Percentiles rank a stretch among this genome's conserved stretches.
Evolutionary conservation across 2,329 filamentous ascomycete genomes (phyloP).

Genomic region (Aspergillus sp.): DNA sequence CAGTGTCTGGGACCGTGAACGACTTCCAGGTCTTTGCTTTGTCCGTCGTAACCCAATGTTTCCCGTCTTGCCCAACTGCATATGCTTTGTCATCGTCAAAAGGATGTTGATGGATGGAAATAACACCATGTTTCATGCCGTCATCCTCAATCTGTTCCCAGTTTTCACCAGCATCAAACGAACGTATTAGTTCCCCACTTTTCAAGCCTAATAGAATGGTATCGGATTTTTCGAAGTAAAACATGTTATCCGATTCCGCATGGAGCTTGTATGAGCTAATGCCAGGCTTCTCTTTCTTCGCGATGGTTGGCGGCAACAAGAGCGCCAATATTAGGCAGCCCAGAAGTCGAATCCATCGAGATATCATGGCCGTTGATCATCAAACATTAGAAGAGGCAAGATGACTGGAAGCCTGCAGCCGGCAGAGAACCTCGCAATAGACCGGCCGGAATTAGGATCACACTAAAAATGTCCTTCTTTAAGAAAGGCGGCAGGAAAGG

Average conservation of each 20-base stretch:
- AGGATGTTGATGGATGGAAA: slow-evolving; percentile 71
- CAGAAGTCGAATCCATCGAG: slow-evolving; percentile 48
- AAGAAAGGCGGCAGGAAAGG: neutral
- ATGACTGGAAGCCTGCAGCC: neutral
- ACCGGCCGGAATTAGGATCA: neutral
- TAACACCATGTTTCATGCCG: slow-evolving; percentile 46
- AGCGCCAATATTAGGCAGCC: slow-evolving; percentile 54
- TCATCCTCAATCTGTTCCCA: slow-evolving; percentile 70
- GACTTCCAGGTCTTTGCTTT: slow-evolving; percentile 76
- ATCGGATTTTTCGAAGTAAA: slow-evolving; percentile 91
- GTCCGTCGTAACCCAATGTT: slow-evolving; percentile 82
- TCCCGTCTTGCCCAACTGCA: slow-evolving; percentile 66
- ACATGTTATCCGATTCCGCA: slow-evolving; percentile 65
- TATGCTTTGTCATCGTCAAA: slow-evolving; percentile 79
- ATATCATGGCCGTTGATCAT: slow-evolving; percentile 37
- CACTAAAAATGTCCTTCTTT: neutral
- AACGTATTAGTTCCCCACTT: slow-evolving; percentile 69
- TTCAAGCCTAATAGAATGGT: slow-evolving; percentile 70
- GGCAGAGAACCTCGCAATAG: neutral
- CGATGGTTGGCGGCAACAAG: slow-evolving; percentile 35
- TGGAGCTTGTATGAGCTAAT: slow-evolving; percentile 67
- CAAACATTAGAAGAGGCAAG: slow-evolving; percentile 29
- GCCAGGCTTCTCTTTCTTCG: slow-evolving; percentile 65
- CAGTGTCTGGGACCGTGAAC: slow-evolving; percentile 61
- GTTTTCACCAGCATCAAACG: slow-evolving; percentile 73